Evolutionary conservation across 75 land plant species (phyloP), one percentile per base, ranked within the genome.

Genomic region (Isoetes taiwanensis): DNA sequence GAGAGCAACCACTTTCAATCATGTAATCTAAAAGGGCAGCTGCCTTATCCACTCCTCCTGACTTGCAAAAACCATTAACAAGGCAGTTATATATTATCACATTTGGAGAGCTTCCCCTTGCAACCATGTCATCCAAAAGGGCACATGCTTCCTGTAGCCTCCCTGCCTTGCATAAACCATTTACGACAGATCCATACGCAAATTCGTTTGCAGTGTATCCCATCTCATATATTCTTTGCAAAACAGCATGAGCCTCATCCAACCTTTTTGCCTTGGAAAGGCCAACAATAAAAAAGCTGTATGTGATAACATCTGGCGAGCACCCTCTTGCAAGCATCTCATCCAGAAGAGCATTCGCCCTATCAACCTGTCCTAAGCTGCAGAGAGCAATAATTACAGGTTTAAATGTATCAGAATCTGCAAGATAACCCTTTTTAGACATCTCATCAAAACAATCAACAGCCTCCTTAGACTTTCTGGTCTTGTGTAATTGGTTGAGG

Each of bases 101-200:
- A 63, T 83, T 77, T 10, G 70, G 63, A 67, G 17, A 46, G 56
- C 70, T 19, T 8, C 35, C 28, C 1, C 34, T 34, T 30, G 52
- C 64, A 34, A 74, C 57, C 75, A 83, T 68, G 19, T 57, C 60
- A 28, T 35, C 43, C n/a, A 84, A 0, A 24, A 78, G 2, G 20
- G 46, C 5, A 35, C 68, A 43, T 2, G 89, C 89, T 61, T 78
- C 72, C 39, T 26, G 5, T 17, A 76, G 8, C 55, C 58, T 58
- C 33, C 76, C 78, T 5, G 63, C 24, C 57, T 84, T 81, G 64
- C 85, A 84, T 34, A 72, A 77, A 35, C 89, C 81, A 64, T 75
- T 63, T 3, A 84, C 74, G 57, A 81, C 17, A 6, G 63, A 64
- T 41, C 75, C 78, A 34, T 68, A 78, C 32, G 75, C 62, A 50